Evolutionary conservation across 176 grass and related monocot genomes (phyloP), one percentile per base, ranked within the genome.

Genomic region (Ampelocalamus luodianensis): DNA sequence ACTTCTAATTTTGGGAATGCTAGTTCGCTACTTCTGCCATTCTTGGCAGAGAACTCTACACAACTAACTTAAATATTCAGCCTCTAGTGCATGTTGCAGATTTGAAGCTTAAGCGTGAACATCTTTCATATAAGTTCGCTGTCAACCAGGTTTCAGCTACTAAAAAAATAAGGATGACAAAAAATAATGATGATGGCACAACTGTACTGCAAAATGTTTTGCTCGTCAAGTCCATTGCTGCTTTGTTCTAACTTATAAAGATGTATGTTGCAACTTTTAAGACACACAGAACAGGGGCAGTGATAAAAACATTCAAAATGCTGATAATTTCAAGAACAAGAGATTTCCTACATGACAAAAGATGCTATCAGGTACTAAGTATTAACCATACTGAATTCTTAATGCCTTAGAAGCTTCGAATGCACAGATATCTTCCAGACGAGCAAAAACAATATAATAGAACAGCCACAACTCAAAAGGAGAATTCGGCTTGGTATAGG

Each of bases 21-120:
- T 45, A 34, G 49, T 79, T 53, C 5, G 42, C 60, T 58, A 68
- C 39, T 82, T 39, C 42, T 51, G 29, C 5, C 10, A 14, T 50
- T 55, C 34, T 60, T 81, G 51, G 59, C 38, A 66, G 39, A 79
- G 72, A 84, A 55, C 48, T 44, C 8, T 40, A 44, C 62, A 70
- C 8, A 9, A 37, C 17, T 6, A 77, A 53, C 50, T 40, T 68
- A 68, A 60, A 86, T 4, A 62, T 34, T 68, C 44, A 23, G 23
- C n/a, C 10, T 66, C 36, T 68, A 39, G 45, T 76, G 14, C 59
- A 42, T 84, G 59, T 76, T 73, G 58, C 58, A 32, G 4, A 24
- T 74, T 12, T 55, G 63, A 4, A 24, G 36, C 56, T 46, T 83
- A 74, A 83, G 70, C 44, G 72, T 83, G 59, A 60, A 83, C 26